Base-by-base conservation (phyloP, 2,329 filamentous ascomycete species). In the Monosporascus sp. region DNA sequence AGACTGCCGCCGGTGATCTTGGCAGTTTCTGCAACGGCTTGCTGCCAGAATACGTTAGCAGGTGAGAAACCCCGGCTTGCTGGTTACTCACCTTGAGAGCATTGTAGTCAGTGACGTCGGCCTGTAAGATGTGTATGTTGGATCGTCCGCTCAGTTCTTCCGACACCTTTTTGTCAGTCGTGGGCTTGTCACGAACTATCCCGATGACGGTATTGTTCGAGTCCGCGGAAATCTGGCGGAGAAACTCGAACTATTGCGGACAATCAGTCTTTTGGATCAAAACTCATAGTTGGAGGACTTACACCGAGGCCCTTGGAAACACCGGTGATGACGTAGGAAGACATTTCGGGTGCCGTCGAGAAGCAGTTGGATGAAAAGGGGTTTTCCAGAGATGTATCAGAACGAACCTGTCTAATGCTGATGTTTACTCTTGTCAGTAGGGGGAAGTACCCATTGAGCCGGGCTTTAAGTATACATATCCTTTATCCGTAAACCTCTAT, bases 91-190 rank as follows among this genome's bases (percentile, higher is more conserved):
- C 68, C 64, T 76, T 67, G n/a, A 80, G 63, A 1, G 67, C 60
- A 4, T 65, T 61, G 41, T 70, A 66, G 54, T 75, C 65, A 17
- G 65, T 67, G 43, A 80, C 58, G 52, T 81, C 76, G 17, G 64
- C 77, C 38, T 74, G 57, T n/a, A 81, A 38, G 53, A 80, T 67
- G 54, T 74, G 70, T 49, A 81, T 63, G 49, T 80, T 80, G 41
- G 61, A 48, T 7, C 68, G 65, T 7, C 50, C 62, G 1, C 58
- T 57, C 3, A 77, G 60, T 57, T 79, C 74, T 25, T 61, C 57
- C 2, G 63, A 58, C 0, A 80, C 65, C 56, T 72, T 76, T 47
- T 72, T 65, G 20, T 78, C 70, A 5, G 77, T 74, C 1, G 65
- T 62, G 2, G 63, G 57, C 53, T 77, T 77, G 63, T 79, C 63